A percentile compares a stretch with the other conserved stretches of the same genome.
These are phyloP conservation scores for Rhizopus arrhizus DNA, from an alignment of 371 early-diverging fungal species.

Conservation along the genomic window DNA sequence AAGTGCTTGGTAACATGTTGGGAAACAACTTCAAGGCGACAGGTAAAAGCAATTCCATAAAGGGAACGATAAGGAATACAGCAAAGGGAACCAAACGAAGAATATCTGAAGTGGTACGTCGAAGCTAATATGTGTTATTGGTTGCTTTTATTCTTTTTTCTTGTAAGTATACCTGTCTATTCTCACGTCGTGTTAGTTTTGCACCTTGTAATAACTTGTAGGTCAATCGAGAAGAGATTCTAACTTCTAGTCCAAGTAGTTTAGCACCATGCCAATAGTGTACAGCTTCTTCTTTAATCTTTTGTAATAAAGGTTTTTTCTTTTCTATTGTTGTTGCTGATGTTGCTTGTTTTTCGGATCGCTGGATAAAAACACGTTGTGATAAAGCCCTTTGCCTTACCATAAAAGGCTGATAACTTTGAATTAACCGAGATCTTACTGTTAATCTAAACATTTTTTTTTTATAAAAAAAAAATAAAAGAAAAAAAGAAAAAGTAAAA, in stretches of 20 bases:
- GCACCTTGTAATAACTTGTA: constrained; percentile 77
- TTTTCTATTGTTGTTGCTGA: not conserved
- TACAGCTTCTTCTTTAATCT: constrained; percentile 86
- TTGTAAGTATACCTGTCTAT: constrained; percentile 72
- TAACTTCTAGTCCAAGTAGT: constrained; percentile 86
- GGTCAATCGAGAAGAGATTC: constrained; percentile 82
- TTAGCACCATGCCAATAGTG: constrained; percentile 97
- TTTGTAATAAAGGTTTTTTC: constrained; percentile 74
- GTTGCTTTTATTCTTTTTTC: constrained; percentile 1
- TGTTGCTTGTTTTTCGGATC: not conserved
- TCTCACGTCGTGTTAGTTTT: constrained; percentile 86
- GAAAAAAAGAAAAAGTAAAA: not conserved
- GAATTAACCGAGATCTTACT: not conserved
- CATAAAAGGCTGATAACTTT: constrained; percentile 3
- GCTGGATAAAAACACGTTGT: constrained; percentile 3
- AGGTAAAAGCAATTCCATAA: constrained; percentile 92
- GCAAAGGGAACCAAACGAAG: constrained; percentile 90
- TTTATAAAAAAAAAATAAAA: not conserved
- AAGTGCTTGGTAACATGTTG: constrained; percentile 95
- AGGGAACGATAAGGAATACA: constrained; percentile 91
- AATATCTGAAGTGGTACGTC: constrained; percentile 87
- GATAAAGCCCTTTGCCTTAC: not conserved
- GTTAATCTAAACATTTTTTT: not conserved
- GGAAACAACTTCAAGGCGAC: constrained; percentile 94
- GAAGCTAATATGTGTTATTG: constrained; percentile 51